Conservation (phyloP, 345 rosid genomes). For the Eucalyptus albens region DNA sequence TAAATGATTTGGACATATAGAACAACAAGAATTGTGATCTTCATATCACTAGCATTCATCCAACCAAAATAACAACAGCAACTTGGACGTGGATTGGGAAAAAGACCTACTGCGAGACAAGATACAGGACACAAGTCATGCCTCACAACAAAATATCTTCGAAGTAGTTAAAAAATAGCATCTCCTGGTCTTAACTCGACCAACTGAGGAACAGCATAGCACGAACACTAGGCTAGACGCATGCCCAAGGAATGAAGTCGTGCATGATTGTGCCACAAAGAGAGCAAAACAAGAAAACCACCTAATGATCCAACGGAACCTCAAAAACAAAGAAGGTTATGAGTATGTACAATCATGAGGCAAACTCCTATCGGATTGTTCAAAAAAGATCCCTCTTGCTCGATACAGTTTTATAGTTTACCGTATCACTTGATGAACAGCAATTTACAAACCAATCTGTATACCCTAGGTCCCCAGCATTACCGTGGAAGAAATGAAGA, state of each 20-base stretch:
- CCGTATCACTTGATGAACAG: neutral
- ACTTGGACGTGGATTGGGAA: neutral
- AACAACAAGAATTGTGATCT: neutral
- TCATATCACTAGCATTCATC: neutral
- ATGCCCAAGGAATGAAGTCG: neutral
- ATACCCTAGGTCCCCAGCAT: neutral
- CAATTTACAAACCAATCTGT: neutral
- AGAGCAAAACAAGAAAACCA: neutral
- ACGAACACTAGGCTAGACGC: neutral
- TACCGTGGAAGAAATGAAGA: neutral
- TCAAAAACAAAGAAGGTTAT: neutral
- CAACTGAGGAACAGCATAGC: neutral
- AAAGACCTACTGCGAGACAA: neutral
- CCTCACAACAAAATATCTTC: neutral
- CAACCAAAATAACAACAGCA: neutral
- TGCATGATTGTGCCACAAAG: neutral
- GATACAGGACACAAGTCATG: neutral
- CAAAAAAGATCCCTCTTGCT: neutral
- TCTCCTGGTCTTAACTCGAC: neutral
- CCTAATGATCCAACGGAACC: neutral
- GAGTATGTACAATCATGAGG: neutral
- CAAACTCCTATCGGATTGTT: neutral
- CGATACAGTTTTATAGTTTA: neutral
- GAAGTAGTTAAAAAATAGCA: neutral
- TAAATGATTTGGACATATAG: neutral